Percentiles rank a stretch among this genome's conserved stretches.
Conservation (phyloP, 805 yeast genomes). For the Pichia occidentalis region DNA sequence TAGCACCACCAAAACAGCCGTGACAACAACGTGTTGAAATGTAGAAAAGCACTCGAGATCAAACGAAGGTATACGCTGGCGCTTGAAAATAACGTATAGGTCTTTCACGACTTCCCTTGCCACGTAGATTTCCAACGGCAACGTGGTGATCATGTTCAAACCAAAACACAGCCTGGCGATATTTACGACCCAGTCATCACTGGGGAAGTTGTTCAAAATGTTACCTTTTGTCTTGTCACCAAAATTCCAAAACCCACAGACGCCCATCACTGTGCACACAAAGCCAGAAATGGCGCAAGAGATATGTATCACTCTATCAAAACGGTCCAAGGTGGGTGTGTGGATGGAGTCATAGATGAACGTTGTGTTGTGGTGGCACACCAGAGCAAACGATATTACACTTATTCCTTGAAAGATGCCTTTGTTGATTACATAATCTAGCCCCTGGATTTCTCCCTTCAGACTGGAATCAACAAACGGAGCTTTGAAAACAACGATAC, state of each 20-base stretch:
- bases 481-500: constrained; percentile 67
- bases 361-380: constrained; percentile 91
- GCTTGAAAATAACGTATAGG: constrained; percentile 32
- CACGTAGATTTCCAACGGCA: constrained; percentile 86
- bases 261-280: constrained; percentile 71
- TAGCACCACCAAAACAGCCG: constrained; percentile 55
- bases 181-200: constrained; percentile 67
- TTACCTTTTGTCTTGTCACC: constrained; percentile 80
- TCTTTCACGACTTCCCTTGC: constrained; percentile 82
- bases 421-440: constrained; percentile 48
- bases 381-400: constrained; percentile 92
- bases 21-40: constrained; percentile 53
- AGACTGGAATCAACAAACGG: constrained; percentile 46
- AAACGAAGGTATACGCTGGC: constrained; percentile 14
- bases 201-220: constrained; percentile 78
- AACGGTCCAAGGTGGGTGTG: constrained; percentile 68
- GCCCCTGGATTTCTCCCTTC: constrained; percentile 41
- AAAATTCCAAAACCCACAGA: constrained; percentile 71
- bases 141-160: constrained; percentile 84
- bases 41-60: constrained; percentile 27
- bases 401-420: constrained; percentile 83
- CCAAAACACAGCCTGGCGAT: constrained; percentile 90
- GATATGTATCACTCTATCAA: constrained; percentile 72
- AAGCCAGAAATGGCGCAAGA: constrained; percentile 77
- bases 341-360: constrained; percentile 81